Evolutionary conservation across 345 rosid species (phyloP).

Genomic region (Psidium friedrichsthalianum): DNA sequence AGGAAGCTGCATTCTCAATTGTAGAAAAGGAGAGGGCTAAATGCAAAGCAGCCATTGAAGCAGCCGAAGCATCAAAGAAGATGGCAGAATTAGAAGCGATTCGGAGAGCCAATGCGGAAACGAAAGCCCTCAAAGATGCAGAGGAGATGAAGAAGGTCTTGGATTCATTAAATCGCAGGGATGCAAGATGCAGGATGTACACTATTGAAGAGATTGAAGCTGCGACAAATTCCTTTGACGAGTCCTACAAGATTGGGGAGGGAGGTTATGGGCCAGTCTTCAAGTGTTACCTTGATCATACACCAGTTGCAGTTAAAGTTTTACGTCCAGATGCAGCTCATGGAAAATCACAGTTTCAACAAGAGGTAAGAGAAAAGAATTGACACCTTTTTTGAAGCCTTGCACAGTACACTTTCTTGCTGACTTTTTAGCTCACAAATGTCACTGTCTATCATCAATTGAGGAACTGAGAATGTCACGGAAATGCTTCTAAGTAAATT

Average conservation of each 20-base stretch:
- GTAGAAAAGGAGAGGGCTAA: slow-evolving; percentile 53
- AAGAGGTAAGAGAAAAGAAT: slow-evolving; percentile 47
- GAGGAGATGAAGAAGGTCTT: slow-evolving; percentile 23
- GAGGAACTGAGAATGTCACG: neutral
- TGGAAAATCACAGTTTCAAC: slow-evolving; percentile 79
- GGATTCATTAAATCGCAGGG: slow-evolving; percentile 13
- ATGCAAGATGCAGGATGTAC: slow-evolving; percentile 61
- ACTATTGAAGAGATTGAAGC: slow-evolving; percentile 63
- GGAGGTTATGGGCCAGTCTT: slow-evolving; percentile 97
- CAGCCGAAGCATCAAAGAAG: slow-evolving; percentile 58
- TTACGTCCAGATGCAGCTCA: slow-evolving; percentile 92
- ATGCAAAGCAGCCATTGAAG: slow-evolving; percentile 51
- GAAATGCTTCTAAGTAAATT: neutral
- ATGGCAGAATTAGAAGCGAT: slow-evolving; percentile 50
- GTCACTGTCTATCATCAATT: neutral
- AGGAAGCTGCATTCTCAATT: slow-evolving; percentile 48
- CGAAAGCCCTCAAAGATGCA: slow-evolving; percentile 40
- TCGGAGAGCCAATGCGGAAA: slow-evolving; percentile 37
- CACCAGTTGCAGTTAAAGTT: slow-evolving; percentile 77
- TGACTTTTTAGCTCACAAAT: neutral
- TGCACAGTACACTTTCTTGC: neutral
- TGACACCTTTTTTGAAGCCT: neutral
- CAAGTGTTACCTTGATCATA: slow-evolving; percentile 74
- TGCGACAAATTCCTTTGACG: slow-evolving; percentile 53
- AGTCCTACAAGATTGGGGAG: slow-evolving; percentile 63